Evolutionary conservation across 1,284 basidiomycete species (phyloP).

Genomic region (Athelia sp.): DNA sequence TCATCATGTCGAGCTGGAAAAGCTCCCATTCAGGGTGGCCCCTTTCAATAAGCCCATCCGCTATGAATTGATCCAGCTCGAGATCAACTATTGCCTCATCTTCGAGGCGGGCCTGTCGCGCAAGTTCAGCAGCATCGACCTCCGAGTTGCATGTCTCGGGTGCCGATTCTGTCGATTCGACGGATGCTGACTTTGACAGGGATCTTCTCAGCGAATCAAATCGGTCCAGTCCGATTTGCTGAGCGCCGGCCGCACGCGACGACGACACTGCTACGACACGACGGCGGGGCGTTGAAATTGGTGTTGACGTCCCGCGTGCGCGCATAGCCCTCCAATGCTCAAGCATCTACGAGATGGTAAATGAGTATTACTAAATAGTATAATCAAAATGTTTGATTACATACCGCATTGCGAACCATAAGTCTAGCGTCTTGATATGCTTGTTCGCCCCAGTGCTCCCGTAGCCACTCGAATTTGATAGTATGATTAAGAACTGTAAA

Average conservation of each 20-base stretch:
- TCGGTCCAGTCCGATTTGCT: not conserved
- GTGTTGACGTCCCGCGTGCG: not conserved
- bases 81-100: constrained; percentile 10
- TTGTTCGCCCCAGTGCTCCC: constrained; percentile 11
- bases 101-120: constrained; percentile 2
- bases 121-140: not conserved
- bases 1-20: constrained; percentile 12
- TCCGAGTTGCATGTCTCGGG: not conserved
- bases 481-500: constrained; percentile 20
- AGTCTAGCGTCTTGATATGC: constrained; percentile 9
- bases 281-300: not conserved
- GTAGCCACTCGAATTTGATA: constrained; percentile 17
- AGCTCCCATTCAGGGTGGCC: constrained; percentile 4
- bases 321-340: not conserved
- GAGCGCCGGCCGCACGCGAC: not conserved
- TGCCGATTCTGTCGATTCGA: not conserved
- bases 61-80: constrained; percentile 9
- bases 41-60: constrained; percentile 4
- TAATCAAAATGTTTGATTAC: not conserved
- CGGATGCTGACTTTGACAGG: not conserved
- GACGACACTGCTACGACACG: not conserved
- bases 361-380: not conserved
- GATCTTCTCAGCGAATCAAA: not conserved
- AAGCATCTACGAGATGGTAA: constrained; percentile 1
- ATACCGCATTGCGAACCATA: constrained; percentile 7